A percentile compares a stretch with the other conserved stretches of the same genome.
Conservation (phyloP, 208 protist genomes). For the Trypanosoma brucei region DNA sequence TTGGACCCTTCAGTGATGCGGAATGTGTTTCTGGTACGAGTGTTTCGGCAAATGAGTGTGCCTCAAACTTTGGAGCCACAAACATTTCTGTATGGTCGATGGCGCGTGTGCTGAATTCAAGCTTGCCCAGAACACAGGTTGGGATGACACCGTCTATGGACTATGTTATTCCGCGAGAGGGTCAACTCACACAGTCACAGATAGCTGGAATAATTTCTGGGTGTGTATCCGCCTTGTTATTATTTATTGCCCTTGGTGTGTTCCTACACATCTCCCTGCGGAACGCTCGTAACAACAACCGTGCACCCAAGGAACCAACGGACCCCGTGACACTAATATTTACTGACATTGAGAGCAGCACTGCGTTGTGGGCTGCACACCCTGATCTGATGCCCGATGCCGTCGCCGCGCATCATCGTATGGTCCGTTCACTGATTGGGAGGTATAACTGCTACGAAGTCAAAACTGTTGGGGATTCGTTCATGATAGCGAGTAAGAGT, state of each 20-base stretch:
- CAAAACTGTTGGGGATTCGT: constrained; percentile 79
- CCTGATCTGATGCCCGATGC: constrained; percentile 55
- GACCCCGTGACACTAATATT: constrained; percentile 57
- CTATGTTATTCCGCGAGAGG: constrained; percentile 22
- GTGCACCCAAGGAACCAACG: constrained; percentile 32
- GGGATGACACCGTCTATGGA: not conserved
- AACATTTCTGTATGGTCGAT: constrained; percentile 22
- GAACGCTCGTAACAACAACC: constrained; percentile 12
- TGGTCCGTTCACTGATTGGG: constrained; percentile 45
- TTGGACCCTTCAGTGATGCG: constrained; percentile 14
- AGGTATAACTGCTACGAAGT: constrained; percentile 74
- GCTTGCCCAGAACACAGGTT: constrained; percentile 20
- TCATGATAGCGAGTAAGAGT: constrained; percentile 71
- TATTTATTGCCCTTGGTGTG: constrained; percentile 4
- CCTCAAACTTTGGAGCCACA: constrained; percentile 38
- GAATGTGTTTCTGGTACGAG: constrained; percentile 2
- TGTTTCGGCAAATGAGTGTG: constrained; percentile 5
- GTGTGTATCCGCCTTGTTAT: not conserved
- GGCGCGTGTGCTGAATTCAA: not conserved
- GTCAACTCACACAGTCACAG: constrained; percentile 11
- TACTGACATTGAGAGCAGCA: constrained; percentile 76
- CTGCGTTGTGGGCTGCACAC: constrained; percentile 56
- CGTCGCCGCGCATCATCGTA: constrained; percentile 48
- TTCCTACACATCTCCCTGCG: constrained; percentile 7
- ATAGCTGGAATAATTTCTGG: constrained; percentile 27